Conservation (phyloP, 306 rosid species). For the Vicia sativa region DNA sequence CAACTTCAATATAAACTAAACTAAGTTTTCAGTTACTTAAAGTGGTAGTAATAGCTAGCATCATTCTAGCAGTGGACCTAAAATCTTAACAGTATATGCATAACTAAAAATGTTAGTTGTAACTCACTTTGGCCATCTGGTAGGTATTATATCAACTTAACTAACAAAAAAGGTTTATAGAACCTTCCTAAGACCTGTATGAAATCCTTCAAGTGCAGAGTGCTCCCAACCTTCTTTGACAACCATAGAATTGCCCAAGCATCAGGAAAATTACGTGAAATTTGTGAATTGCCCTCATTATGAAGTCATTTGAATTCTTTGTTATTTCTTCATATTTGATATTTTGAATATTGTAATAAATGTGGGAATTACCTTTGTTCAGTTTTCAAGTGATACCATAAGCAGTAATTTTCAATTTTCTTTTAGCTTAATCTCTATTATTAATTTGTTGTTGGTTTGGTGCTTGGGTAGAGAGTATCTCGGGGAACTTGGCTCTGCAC, state of each 20-base stretch:
- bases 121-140: slow-evolving; percentile 6
- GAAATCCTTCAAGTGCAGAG: neutral
- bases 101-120: neutral
- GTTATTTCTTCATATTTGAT: slow-evolving; percentile 30
- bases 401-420: slow-evolving; percentile 3
- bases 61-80: slow-evolving; percentile 14
- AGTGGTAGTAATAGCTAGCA: slow-evolving; percentile 11
- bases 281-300: neutral
- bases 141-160: slow-evolving; percentile 3
- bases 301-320: slow-evolving; percentile 30
- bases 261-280: neutral
- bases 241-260: slow-evolving; percentile 8
- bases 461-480: slow-evolving; percentile 27
- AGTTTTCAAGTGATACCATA: slow-evolving; percentile 15
- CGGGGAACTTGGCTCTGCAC: neutral
- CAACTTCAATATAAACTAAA: slow-evolving; percentile 3
- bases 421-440: slow-evolving; percentile 24
- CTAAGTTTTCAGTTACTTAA: slow-evolving; percentile 18
- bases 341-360: slow-evolving; percentile 5
- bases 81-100: slow-evolving; percentile 14
- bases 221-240: slow-evolving; percentile 10
- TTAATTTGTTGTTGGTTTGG: slow-evolving; percentile 20
- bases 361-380: slow-evolving; percentile 16
- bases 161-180: slow-evolving; percentile 13
- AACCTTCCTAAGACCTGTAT: neutral